Percentiles rank a stretch among this genome's conserved stretches.
These are phyloP conservation scores for Naumovozyma dairenensis DNA, from an alignment of 805 yeast species.

Conservation along the genomic window DNA sequence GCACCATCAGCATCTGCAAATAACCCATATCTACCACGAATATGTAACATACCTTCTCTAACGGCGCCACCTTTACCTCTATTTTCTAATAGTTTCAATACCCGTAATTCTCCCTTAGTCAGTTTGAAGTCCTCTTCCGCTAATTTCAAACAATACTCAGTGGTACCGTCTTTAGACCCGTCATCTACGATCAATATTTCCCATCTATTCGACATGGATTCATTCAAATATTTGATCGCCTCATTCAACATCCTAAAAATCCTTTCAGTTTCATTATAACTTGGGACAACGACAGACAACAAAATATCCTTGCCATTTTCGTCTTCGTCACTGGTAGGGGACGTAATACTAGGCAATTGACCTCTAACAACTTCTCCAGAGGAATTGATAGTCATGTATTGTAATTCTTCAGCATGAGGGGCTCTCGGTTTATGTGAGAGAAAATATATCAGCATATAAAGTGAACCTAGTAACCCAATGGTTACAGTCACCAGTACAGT, in stretches of 20 bases:
- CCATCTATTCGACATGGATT: conserved; percentile 25
- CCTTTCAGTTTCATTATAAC: conserved; percentile 77
- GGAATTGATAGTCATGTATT: conserved; percentile 41
- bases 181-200: conserved; percentile 88
- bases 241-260: conserved; percentile 65
- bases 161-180: conserved; percentile 78
- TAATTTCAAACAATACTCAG: conserved; percentile 57
- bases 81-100: conserved; percentile 59
- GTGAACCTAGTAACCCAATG: background rate
- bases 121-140: conserved; percentile 36
- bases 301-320: conserved; percentile 33
- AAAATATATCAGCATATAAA: conserved; percentile 34
- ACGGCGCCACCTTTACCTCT: conserved; percentile 98
- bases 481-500: background rate
- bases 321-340: conserved; percentile 1
- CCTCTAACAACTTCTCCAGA: conserved; percentile 24
- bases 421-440: conserved; percentile 58
- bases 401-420: conserved; percentile 43
- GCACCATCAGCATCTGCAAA: conserved; percentile 99
- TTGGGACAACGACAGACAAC: conserved; percentile 81
- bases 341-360: conserved; percentile 17
- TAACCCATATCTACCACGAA: conserved; percentile 61
- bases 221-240: conserved; percentile 43
- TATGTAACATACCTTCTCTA: conserved; percentile 75
- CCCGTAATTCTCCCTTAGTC: conserved; percentile 53